Conservation (phyloP, 441 rosid species). For the Adansonia rubrostipa region DNA sequence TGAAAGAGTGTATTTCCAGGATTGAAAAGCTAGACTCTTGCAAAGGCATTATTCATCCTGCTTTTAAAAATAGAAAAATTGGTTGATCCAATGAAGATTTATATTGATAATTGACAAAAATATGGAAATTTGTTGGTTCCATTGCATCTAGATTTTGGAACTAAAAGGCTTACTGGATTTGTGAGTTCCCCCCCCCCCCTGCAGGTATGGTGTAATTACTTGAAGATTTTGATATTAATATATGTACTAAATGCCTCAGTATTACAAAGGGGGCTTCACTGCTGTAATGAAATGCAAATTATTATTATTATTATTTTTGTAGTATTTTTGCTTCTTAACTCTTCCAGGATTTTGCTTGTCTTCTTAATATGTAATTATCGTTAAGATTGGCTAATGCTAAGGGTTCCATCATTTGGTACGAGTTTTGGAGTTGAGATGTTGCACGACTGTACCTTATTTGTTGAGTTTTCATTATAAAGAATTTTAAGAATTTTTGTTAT, state of each 20-base stretch:
- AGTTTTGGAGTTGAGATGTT: neutral
- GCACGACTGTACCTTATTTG: neutral
- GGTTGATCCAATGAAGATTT: conserved; percentile 31
- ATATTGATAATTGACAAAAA: neutral
- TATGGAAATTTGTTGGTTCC: neutral
- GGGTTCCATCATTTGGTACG: neutral
- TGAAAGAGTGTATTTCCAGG: conserved; percentile 54
- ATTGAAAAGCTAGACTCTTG: conserved; percentile 46
- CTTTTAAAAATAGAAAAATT: conserved; percentile 43
- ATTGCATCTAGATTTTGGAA: neutral
- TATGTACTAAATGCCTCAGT: neutral
- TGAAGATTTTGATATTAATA: neutral
- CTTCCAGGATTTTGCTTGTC: neutral
- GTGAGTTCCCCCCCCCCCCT: neutral
- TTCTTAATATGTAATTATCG: neutral
- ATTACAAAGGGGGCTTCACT: neutral
- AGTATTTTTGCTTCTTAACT: neutral
- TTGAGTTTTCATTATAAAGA: too few relatives aligned
- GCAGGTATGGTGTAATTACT: conserved; percentile 5
- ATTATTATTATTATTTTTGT: neutral
- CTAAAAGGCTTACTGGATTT: neutral
- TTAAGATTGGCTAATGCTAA: neutral
- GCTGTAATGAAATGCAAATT: neutral
- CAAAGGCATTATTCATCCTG: conserved; percentile 48
- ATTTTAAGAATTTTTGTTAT: too few relatives aligned